Evolutionary conservation across 345 rosid genomes (phyloP), one percentile per base, ranked within the genome.

Genomic region (Toxicodendron radicans): DNA sequence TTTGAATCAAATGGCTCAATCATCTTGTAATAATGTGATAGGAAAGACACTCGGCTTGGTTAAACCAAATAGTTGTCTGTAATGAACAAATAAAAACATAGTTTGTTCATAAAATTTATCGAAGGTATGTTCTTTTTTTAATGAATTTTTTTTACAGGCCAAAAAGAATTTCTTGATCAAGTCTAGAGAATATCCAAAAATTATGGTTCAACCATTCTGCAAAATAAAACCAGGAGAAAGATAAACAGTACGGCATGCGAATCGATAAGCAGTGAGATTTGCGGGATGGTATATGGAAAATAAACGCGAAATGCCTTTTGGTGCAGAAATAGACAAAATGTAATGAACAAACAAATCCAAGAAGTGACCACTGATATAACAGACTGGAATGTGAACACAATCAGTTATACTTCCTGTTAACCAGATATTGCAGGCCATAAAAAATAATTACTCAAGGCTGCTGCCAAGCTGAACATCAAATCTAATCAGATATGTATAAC

Each of bases 61-160:
- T 64, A 62, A 68, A 54, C 89, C 85, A 0, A 66, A 73, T 38
- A 54, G 56, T 57, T 86, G 89, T 70, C 73, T 81, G 51, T 81
- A 48, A 73, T 51, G 5, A 9, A 21, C 4, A 16, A 23, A 32
- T 14, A 51, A 35, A 11, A 54, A 13, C 30, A 4, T 3, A 5
- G 8, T 2, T 13, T 54, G 35, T n/a, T 2, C 12, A 35, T 21
- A 12, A 45, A 13, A 48, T 23, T 0, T 12, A 64, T 10, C 18
- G 12, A 45, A 43, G 49, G 7, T 6, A 5, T 65, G 2, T 4
- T 12, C 2, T 12, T 12, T 43, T 21, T 38, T 24, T 9, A 5
- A 12, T 38, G 43, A 35, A 38, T 45, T 18, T 38, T 18, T 38
- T 10, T 43, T 9, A 3, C 21, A 8, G 1, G 14, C 10, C 16